Evolutionary conservation across 108 stramenopile species (phyloP).

Genomic region (Chaetoceros muelleri): DNA sequence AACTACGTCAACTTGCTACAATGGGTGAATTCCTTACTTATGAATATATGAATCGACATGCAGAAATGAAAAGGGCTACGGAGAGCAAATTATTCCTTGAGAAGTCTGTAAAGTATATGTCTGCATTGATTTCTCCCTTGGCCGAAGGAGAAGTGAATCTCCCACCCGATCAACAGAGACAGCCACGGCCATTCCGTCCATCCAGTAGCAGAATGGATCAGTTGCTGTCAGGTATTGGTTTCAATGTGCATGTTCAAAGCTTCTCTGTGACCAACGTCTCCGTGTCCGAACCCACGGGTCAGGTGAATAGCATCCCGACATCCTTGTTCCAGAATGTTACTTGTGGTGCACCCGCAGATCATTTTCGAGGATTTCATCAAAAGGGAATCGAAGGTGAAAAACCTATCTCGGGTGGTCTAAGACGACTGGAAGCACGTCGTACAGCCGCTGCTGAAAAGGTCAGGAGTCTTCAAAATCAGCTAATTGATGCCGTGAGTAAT

Average conservation of each 20-base stretch:
- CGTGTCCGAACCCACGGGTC: constrained; percentile 6
- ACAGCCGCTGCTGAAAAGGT: constrained; percentile 31
- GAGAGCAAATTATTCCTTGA: constrained; percentile 33
- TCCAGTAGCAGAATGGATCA: constrained; percentile 35
- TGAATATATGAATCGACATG: constrained; percentile 44
- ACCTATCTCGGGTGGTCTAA: constrained; percentile 45
- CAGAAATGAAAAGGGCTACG: constrained; percentile 21
- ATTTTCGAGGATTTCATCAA: constrained; percentile 67
- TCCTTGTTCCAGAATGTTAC: constrained; percentile 56
- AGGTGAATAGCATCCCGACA: constrained; percentile 12
- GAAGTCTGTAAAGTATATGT: constrained; percentile 27
- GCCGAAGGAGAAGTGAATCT: constrained; percentile 10
- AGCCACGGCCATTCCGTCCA: constrained; percentile 68
- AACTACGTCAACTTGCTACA: constrained; percentile 54
- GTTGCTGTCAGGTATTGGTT: constrained; percentile 58
- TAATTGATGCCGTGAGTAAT: constrained; percentile 45
- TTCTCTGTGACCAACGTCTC: constrained; percentile 34
- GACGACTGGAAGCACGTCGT: constrained; percentile 63
- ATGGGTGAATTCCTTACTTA: constrained; percentile 66
- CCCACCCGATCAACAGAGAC: constrained; percentile 41
- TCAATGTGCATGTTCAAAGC: constrained; percentile 70
- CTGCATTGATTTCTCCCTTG: constrained; percentile 12
- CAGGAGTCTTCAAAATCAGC: constrained; percentile 23
- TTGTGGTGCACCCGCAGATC: constrained; percentile 81
- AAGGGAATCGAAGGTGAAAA: constrained; percentile 7